Conservation (phyloP, 805 yeast species). For the Candida suzukii region DNA sequence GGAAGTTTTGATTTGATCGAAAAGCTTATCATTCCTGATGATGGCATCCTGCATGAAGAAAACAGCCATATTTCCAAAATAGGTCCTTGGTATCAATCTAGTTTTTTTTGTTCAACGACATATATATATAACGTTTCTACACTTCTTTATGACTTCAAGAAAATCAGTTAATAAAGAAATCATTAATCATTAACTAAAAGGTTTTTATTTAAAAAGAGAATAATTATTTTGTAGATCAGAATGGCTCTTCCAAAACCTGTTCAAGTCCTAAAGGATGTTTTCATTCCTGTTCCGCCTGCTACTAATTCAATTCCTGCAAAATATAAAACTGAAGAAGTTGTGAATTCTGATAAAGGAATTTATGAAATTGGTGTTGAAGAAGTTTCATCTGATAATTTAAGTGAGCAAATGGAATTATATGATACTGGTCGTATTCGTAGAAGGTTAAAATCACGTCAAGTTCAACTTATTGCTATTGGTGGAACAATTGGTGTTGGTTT, state of each 20-base stretch:
- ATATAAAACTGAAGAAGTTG: background rate
- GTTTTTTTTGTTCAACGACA: too few relatives aligned
- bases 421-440: constrained; percentile 20
- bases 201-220: too few relatives aligned
- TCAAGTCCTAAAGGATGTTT: constrained; percentile 14
- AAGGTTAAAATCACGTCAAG: constrained; percentile 33
- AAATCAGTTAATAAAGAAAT: too few relatives aligned
- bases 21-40: too few relatives aligned
- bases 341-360: too few relatives aligned
- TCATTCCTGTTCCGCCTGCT: constrained; percentile 17
- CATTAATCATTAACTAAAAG: too few relatives aligned
- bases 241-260: background rate
- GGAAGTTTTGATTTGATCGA: too few relatives aligned
- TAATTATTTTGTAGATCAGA: background rate
- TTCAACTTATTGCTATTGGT: constrained; percentile 42
- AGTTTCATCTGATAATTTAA: constrained; percentile 4
- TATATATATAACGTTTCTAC: too few relatives aligned
- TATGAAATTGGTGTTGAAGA: background rate
- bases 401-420: constrained; percentile 6
- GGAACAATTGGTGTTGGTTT: constrained; percentile 43
- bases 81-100: too few relatives aligned
- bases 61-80: too few relatives aligned
- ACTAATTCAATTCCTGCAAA: constrained; percentile 2
- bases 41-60: too few relatives aligned
- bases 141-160: background rate